phyloP scores from a whole-genome alignment of 768 basidiomycete genomes.

The Filobasidium floriforme region DNA sequence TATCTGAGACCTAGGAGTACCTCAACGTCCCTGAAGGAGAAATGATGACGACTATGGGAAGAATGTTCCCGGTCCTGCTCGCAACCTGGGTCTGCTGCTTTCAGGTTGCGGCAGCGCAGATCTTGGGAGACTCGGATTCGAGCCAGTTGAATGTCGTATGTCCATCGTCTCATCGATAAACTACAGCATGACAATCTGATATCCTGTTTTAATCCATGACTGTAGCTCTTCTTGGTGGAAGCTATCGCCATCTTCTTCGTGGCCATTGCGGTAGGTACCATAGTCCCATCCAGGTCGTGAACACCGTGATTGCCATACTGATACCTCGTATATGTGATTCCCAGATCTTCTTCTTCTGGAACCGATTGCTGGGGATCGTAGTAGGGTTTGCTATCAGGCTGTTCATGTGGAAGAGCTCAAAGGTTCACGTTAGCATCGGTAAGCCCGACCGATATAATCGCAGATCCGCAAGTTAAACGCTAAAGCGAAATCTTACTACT shows the following conservation, averaged over 20 bases:
- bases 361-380: constrained; percentile 66
- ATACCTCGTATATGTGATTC: not conserved
- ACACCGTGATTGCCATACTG: not conserved
- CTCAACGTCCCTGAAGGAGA: not conserved
- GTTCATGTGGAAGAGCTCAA: constrained; percentile 66
- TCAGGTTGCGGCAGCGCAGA: constrained; percentile 12
- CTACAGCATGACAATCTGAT: too few species aligned
- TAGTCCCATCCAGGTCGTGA: too few species aligned
- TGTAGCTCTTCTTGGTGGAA: constrained; percentile 23
- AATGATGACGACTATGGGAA: not conserved
- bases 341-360: constrained; percentile 69
- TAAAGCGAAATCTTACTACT: too few species aligned
- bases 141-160: constrained; percentile 19
- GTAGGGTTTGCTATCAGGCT: constrained; percentile 62
- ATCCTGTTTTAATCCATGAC: not conserved
- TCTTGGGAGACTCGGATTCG: constrained; percentile 11
- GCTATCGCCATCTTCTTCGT: constrained; percentile 23
- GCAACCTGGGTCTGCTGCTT: not conserved
- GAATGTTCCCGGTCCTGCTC: not conserved
- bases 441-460: not conserved
- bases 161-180: too few species aligned
- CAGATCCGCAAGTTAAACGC: too few species aligned
- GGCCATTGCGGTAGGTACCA: constrained; percentile 18
- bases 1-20: too few species aligned
- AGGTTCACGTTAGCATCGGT: constrained; percentile 62